Percentiles rank a stretch among this genome's conserved stretches.
These are phyloP conservation scores for Crotalaria pallida DNA, from an alignment of 306 rosid species.

Conservation along the genomic window DNA sequence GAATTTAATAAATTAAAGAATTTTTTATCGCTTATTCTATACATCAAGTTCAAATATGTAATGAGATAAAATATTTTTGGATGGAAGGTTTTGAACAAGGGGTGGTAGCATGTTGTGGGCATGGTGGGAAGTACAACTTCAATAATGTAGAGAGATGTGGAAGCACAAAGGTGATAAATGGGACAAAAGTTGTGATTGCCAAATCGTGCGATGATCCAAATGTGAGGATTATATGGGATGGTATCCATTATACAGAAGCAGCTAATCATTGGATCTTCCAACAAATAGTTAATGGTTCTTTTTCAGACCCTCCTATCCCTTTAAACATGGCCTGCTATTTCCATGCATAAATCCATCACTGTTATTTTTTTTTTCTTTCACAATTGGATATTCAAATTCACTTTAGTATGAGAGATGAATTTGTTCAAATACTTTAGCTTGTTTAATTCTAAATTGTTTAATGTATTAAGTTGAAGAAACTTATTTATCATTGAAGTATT, in stretches of 20 bases:
- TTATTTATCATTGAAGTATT: too few species aligned
- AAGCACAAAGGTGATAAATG: conserved; percentile 29
- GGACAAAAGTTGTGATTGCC: conserved; percentile 31
- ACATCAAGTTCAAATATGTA: background rate
- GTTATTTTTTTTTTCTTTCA: background rate
- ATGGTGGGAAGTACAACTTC: conserved; percentile 64
- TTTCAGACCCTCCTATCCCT: conserved; percentile 52
- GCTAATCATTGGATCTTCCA: conserved; percentile 47
- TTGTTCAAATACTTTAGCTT: background rate
- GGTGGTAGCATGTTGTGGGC: conserved; percentile 63
- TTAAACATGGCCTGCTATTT: conserved; percentile 35
- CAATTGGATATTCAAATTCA: background rate
- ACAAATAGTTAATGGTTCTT: conserved; percentile 40
- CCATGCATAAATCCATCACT: background rate
- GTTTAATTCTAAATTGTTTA: too few species aligned
- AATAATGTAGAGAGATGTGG: conserved; percentile 31
- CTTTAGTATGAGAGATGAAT: background rate
- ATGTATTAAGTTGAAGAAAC: too few species aligned
- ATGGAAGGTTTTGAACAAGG: conserved; percentile 50
- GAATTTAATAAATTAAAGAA: too few species aligned
- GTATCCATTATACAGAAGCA: conserved; percentile 55
- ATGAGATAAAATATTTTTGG: background rate
- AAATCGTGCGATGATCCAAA: conserved; percentile 49
- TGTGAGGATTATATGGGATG: conserved; percentile 52
- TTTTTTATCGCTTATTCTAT: too few species aligned